Conservation (phyloP, 768 basidiomycete species). For the Exidia glandulosa region DNA sequence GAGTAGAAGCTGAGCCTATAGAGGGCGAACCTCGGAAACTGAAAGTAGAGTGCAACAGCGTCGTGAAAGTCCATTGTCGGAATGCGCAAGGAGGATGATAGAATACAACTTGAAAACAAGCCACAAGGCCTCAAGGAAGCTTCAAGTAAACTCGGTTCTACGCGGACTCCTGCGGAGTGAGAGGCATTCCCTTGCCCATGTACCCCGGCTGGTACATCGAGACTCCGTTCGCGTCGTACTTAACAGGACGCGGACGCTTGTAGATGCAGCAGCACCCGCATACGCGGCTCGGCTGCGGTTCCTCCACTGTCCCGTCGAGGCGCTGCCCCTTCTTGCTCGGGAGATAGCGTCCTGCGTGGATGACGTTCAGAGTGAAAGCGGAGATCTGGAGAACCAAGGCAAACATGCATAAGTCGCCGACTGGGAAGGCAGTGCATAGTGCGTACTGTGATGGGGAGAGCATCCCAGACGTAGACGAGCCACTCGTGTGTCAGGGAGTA, state of each 20-base stretch:
- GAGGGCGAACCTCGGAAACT: too few relatives aligned
- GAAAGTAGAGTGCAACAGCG: not conserved
- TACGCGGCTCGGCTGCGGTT: not conserved
- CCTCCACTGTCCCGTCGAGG: constrained; percentile 1
- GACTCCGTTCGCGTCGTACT: not conserved
- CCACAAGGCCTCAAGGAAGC: not conserved
- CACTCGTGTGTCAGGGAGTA: constrained; percentile 1
- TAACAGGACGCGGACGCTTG: not conserved
- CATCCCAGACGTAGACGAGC: constrained; percentile 2
- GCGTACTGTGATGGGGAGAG: constrained; percentile 1
- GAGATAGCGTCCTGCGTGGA: not conserved
- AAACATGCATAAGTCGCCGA: not conserved
- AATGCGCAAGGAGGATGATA: not conserved
- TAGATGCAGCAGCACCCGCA: not conserved
- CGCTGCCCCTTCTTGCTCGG: not conserved
- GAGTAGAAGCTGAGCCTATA: too few relatives aligned
- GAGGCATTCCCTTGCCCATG: not conserved
- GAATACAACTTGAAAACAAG: not conserved
- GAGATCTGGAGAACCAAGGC: not conserved
- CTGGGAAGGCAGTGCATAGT: not conserved
- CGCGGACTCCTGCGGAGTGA: not conserved
- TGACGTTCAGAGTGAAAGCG: not conserved
- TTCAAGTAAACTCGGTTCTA: not conserved
- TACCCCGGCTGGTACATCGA: not conserved
- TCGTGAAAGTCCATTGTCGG: not conserved